A percentile compares a stretch with the other conserved stretches of the same genome.
phyloP scores from a whole-genome alignment of 192 early-diverging fungal genomes.

The Coemansia sp. region DNA sequence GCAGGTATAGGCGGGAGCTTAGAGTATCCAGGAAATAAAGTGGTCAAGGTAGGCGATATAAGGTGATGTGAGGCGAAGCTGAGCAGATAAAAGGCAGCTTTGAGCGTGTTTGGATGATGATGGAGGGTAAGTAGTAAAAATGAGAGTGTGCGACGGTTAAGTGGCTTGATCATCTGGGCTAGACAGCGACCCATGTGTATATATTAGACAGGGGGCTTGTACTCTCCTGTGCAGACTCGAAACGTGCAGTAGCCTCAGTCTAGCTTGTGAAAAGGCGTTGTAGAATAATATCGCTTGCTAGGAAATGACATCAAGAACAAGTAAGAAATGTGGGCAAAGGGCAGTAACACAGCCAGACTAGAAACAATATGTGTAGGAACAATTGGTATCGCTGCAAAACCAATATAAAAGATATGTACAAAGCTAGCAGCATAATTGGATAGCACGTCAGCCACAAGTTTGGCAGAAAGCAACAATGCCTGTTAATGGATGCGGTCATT shows the following conservation, averaged over 20 bases:
- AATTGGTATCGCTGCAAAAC: not conserved
- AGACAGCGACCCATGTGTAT: conserved; percentile 5
- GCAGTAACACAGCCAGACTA: conserved; percentile 14
- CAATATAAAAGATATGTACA: not conserved
- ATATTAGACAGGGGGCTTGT: not conserved
- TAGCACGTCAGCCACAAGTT: conserved; percentile 3
- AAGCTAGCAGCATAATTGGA: not conserved
- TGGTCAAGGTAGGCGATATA: not conserved
- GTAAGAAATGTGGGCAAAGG: not conserved
- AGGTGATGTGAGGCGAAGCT: not conserved
- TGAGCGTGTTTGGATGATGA: not conserved
- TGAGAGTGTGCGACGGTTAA: not conserved
- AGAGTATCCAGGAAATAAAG: not conserved
- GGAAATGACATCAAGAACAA: not conserved
- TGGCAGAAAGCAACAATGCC: conserved; percentile 2
- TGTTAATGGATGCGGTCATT: not conserved
- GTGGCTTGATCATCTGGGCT: conserved; percentile 14
- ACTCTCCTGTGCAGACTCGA: conserved; percentile 1
- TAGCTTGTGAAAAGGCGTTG: not conserved
- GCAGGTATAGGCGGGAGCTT: not conserved
- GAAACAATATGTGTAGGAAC: not conserved
- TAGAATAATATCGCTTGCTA: not conserved
- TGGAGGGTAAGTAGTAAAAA: not conserved
- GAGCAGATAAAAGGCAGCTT: not conserved
- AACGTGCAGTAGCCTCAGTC: conserved; percentile 2